phyloP scores from a whole-genome alignment of 352 stramenopile species.

The Globisporangium orthogonon region DNA sequence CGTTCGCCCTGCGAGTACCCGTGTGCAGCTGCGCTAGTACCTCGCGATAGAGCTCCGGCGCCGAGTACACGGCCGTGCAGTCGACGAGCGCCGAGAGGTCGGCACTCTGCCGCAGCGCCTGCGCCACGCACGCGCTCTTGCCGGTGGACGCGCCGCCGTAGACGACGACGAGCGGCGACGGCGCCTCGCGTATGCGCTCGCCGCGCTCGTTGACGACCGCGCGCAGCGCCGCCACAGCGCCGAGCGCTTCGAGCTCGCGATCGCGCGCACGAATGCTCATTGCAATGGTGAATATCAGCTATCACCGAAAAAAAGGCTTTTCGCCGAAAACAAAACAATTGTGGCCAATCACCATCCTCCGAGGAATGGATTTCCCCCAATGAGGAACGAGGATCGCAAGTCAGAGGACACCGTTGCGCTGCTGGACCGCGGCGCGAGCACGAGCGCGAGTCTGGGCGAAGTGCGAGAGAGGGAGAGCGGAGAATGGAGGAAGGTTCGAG shows the following conservation, averaged over 20 bases:
- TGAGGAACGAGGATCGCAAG: too few species aligned
- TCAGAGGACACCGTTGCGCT: too few species aligned
- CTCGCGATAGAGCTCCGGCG: constrained; percentile 67
- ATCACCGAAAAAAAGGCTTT: too few species aligned
- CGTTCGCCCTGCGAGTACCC: neutral
- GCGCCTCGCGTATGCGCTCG: constrained; percentile 26
- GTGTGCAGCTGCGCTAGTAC: constrained; percentile 52
- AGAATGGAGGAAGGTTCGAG: too few species aligned
- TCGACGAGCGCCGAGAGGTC: constrained; percentile 51
- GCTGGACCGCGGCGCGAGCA: too few species aligned
- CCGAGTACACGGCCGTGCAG: constrained; percentile 58
- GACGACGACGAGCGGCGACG: constrained; percentile 55
- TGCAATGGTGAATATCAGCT: too few species aligned
- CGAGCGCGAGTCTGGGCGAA: too few species aligned
- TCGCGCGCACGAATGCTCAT: constrained; percentile 17
- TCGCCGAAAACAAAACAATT: too few species aligned
- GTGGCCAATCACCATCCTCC: too few species aligned
- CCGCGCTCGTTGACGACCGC: constrained; percentile 1
- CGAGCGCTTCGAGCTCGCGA: constrained; percentile 41
- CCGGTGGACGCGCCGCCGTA: constrained; percentile 74
- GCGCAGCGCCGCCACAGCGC: constrained; percentile 34
- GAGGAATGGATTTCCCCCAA: too few species aligned
- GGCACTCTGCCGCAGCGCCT: constrained; percentile 25
- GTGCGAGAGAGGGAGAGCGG: too few species aligned
- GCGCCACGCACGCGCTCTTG: constrained; percentile 57